These are phyloP conservation scores for Inga laurina DNA, from an alignment of 306 rosid species.

Conservation along the genomic window DNA sequence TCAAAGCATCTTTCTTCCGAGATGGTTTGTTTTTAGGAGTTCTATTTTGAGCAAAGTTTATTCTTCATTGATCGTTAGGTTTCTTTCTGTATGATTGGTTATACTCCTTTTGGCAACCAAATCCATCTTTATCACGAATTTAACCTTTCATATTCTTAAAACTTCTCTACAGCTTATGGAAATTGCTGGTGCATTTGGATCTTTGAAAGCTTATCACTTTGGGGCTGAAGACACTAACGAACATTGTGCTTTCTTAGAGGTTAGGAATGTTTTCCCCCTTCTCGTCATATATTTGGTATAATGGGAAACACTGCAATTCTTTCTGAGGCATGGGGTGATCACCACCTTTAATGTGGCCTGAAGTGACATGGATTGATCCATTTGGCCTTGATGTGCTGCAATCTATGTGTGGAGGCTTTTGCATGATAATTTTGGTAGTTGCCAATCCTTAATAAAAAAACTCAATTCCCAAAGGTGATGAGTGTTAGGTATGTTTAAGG, in stretches of 20 bases:
- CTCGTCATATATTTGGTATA: background rate
- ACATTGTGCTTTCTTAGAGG: constrained; percentile 87
- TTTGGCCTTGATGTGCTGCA: background rate
- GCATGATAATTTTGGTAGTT: background rate
- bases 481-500: background rate
- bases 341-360: background rate
- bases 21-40: constrained; percentile 58
- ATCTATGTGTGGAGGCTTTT: background rate
- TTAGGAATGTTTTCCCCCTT: constrained; percentile 26
- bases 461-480: background rate
- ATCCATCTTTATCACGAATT: background rate
- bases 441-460: background rate
- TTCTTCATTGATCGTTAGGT: background rate
- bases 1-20: constrained; percentile 69
- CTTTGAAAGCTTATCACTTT: constrained; percentile 84
- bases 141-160: background rate
- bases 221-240: constrained; percentile 44
- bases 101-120: constrained; percentile 9
- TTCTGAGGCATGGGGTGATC: background rate
- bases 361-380: background rate
- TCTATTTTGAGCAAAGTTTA: constrained; percentile 3
- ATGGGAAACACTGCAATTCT: background rate
- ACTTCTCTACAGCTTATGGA: constrained; percentile 68
- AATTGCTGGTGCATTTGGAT: constrained; percentile 83
- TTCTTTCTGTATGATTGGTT: background rate